Evolutionary conservation across 345 rosid species (phyloP).

Genomic region (Populus ilicifolia): DNA sequence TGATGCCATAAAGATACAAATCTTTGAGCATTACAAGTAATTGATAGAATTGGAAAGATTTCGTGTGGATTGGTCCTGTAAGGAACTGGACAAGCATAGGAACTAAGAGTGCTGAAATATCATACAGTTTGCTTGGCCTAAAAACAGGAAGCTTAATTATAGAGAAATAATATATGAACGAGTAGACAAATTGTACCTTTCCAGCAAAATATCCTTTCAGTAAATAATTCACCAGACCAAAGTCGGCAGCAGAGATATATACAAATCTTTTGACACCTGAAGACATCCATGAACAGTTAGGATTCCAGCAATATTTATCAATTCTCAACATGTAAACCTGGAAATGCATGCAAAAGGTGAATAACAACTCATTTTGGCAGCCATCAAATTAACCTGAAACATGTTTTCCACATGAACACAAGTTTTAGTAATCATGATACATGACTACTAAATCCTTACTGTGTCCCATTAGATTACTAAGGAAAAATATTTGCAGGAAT

Average conservation of each 20-base stretch:
- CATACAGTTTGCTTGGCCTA: not conserved
- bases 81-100: not conserved
- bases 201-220: slow-evolving; percentile 86
- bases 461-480: not conserved
- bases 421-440: not conserved
- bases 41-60: not conserved
- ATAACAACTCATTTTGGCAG: not conserved
- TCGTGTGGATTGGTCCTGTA: not conserved
- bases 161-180: not conserved
- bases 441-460: too few relatives aligned
- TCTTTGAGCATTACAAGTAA: not conserved
- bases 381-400: not conserved
- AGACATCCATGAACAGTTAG: not conserved
- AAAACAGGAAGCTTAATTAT: not conserved
- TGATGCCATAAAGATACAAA: not conserved
- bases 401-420: not conserved
- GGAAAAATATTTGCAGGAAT: not conserved
- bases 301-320: not conserved
- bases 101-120: not conserved
- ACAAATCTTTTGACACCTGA: slow-evolving; percentile 85
- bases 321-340: not conserved
- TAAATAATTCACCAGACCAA: slow-evolving; percentile 72
- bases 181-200: slow-evolving; percentile 52
- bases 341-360: not conserved
- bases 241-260: slow-evolving; percentile 93